A percentile compares a stretch with the other conserved stretches of the same genome.
Conservation (phyloP, 2,329 filamentous ascomycete species). For the Paraphaeosphaeria sporulosa region DNA sequence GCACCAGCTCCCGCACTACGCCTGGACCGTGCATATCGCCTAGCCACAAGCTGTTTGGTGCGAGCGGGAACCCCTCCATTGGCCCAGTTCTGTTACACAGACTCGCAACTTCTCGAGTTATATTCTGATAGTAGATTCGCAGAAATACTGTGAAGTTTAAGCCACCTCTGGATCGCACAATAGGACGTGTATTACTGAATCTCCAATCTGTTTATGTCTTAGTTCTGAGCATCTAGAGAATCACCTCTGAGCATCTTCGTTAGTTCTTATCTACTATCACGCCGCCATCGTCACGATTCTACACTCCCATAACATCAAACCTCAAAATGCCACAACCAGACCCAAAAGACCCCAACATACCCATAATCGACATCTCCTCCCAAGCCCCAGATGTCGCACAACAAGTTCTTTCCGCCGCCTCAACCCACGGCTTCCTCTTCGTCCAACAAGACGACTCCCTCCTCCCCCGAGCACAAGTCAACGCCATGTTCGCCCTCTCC, state of each 20-base stretch:
- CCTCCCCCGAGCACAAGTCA: constrained; percentile 71
- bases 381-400: constrained; percentile 67
- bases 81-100: not conserved
- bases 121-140: not conserved
- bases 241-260: not conserved
- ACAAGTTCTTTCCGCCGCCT: constrained; percentile 78
- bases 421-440: constrained; percentile 87
- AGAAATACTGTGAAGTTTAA: no score
- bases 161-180: not conserved
- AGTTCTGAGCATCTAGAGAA: no score
- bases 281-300: not conserved
- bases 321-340: constrained; percentile 26
- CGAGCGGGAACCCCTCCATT: constrained; percentile 6
- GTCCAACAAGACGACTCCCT: constrained; percentile 76
- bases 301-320: not conserved
- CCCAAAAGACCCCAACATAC: constrained; percentile 59
- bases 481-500: constrained; percentile 76
- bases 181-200: not conserved
- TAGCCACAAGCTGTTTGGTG: not conserved
- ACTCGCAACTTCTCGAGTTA: not conserved
- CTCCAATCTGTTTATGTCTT: no score
- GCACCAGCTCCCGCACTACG: constrained; percentile 5
- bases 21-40: constrained; percentile 7
- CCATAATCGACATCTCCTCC: constrained; percentile 81
- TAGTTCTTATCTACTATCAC: not conserved